Conservation (phyloP, 2,329 filamentous ascomycete genomes). For the Talaromyces sp. region DNA sequence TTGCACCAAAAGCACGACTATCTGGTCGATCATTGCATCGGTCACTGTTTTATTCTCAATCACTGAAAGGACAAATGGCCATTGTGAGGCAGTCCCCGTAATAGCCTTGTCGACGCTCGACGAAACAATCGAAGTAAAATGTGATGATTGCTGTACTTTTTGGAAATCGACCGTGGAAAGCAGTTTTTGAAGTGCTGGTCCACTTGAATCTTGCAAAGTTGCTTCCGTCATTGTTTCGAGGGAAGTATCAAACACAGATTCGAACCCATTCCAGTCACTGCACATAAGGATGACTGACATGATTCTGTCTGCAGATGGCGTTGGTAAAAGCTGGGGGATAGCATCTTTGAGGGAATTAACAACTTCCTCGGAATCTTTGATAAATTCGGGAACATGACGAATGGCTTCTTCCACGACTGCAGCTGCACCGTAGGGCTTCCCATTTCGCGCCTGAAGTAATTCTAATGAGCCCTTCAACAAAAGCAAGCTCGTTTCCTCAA, state of each 20-base stretch:
- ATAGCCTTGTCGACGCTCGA: constrained; percentile 36
- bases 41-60: constrained; percentile 38
- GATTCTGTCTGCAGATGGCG: constrained; percentile 65
- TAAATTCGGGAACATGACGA: constrained; percentile 40
- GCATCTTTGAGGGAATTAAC: constrained; percentile 55
- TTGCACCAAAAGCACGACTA: constrained; percentile 41
- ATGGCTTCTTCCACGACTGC: constrained; percentile 55
- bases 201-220: constrained; percentile 31
- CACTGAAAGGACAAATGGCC: constrained; percentile 39
- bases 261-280: constrained; percentile 42
- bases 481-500: constrained; percentile 35
- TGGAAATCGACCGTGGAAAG: constrained; percentile 37
- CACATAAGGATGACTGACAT: constrained; percentile 62
- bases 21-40: constrained; percentile 31
- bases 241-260: constrained; percentile 39
- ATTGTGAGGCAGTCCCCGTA: constrained; percentile 34
- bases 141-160: constrained; percentile 34
- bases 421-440: constrained; percentile 65
- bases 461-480: constrained; percentile 51
- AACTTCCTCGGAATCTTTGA: constrained; percentile 44
- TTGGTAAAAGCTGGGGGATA: constrained; percentile 59
- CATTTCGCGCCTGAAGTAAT: constrained; percentile 53
- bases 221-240: constrained; percentile 35
- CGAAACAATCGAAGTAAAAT: constrained; percentile 36
- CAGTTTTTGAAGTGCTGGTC: constrained; percentile 37